These are phyloP conservation scores for Chiua virens DNA, from an alignment of 768 basidiomycete genomes.

Conservation along the genomic window DNA sequence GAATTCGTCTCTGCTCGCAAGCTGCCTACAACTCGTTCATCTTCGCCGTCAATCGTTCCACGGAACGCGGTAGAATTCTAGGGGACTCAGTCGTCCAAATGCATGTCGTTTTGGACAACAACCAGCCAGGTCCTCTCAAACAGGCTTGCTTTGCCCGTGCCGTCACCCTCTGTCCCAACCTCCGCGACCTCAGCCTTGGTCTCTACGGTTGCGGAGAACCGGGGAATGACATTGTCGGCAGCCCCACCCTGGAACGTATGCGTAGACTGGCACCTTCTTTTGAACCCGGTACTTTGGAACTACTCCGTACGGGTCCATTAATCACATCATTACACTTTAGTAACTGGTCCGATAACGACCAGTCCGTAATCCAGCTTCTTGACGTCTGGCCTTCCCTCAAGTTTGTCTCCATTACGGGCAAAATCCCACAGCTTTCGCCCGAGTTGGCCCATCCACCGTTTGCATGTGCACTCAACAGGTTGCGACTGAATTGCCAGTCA, in stretches of 20 bases:
- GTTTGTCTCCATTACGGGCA: slow-evolving; percentile 58
- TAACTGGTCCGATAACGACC: slow-evolving; percentile 69
- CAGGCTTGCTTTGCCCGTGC: slow-evolving; percentile 58
- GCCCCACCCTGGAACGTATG: slow-evolving; percentile 46
- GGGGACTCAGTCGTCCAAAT: slow-evolving; percentile 54
- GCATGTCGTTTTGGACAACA: slow-evolving; percentile 61
- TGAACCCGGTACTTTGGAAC: slow-evolving; percentile 48
- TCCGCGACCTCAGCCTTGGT: slow-evolving; percentile 54
- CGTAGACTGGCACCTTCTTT: slow-evolving; percentile 54
- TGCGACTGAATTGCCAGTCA: slow-evolving; percentile 67
- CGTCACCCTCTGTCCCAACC: slow-evolving; percentile 57
- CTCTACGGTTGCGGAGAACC: slow-evolving; percentile 59
- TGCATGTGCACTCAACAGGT: slow-evolving; percentile 47
- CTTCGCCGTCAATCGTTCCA: slow-evolving; percentile 47
- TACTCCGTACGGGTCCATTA: slow-evolving; percentile 54
- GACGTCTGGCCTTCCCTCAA: slow-evolving; percentile 59
- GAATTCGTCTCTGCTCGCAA: slow-evolving; percentile 54
- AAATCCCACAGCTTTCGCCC: slow-evolving; percentile 49
- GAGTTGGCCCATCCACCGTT: slow-evolving; percentile 40
- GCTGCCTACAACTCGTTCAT: slow-evolving; percentile 54
- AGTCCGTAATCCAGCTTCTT: slow-evolving; percentile 59
- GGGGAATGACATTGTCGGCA: slow-evolving; percentile 49
- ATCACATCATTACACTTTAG: slow-evolving; percentile 57
- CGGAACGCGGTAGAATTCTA: slow-evolving; percentile 49
- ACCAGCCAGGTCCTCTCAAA: slow-evolving; percentile 59